A percentile compares a stretch with the other conserved stretches of the same genome.
These are phyloP conservation scores for Chlorencoelia australis DNA, from an alignment of 2,329 filamentous ascomycete genomes.

Conservation along the genomic window DNA sequence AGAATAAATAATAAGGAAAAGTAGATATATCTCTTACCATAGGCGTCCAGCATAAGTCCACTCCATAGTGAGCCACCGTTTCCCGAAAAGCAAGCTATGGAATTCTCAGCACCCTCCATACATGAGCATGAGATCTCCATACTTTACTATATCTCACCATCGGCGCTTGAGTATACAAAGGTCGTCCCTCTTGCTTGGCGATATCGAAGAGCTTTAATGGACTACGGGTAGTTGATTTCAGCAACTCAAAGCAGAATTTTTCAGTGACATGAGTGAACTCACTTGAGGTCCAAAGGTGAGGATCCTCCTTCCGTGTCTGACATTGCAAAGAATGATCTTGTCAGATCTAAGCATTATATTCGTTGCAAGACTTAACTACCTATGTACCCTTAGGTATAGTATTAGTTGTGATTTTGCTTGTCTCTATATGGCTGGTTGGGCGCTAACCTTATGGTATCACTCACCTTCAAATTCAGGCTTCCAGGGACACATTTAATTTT, in stretches of 20 bases:
- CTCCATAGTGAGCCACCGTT: slow-evolving; percentile 53
- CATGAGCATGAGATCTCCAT: slow-evolving; percentile 3
- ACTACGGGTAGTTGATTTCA: slow-evolving; percentile 30
- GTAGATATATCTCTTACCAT: too few relatives aligned
- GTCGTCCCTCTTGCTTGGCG: slow-evolving; percentile 40
- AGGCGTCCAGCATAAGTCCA: slow-evolving; percentile 60
- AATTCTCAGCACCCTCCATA: slow-evolving; percentile 8
- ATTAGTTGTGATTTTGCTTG: too few relatives aligned
- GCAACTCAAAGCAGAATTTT: background rate
- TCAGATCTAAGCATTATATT: too few relatives aligned
- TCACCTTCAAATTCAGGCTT: too few relatives aligned
- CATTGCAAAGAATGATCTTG: too few relatives aligned
- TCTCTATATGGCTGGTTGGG: too few relatives aligned
- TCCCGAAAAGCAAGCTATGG: slow-evolving; percentile 57
- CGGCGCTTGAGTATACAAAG: slow-evolving; percentile 51
- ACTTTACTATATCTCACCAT: slow-evolving; percentile 57
- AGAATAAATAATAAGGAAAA: slow-evolving; percentile 1
- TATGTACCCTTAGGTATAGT: too few relatives aligned
- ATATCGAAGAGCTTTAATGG: slow-evolving; percentile 50
- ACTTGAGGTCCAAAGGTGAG: background rate
- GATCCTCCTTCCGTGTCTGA: background rate
- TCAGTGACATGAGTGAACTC: background rate
- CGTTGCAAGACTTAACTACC: too few relatives aligned
- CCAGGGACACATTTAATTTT: too few relatives aligned
- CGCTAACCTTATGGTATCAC: too few relatives aligned